Evolutionary conservation across 768 basidiomycete species (phyloP).

Genomic region (Clathrus columnatus): DNA sequence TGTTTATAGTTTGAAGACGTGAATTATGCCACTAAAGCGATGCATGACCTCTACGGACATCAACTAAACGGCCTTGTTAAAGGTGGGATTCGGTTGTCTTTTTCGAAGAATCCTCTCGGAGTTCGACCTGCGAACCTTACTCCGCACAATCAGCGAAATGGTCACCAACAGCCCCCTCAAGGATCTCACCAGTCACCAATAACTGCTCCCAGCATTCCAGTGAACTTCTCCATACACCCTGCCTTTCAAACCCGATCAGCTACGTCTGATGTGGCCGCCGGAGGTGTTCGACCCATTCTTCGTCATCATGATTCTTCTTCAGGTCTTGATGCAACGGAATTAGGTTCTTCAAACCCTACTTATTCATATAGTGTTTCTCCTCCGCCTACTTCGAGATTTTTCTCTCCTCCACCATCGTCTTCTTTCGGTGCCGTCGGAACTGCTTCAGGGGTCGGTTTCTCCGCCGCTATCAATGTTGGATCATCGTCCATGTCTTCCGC

Average conservation of each 20-base stretch:
- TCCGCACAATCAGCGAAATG: background rate
- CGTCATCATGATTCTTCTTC: background rate
- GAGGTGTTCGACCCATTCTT: background rate
- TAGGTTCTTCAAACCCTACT: slow-evolving; percentile 6
- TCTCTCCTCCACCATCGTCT: slow-evolving; percentile 24
- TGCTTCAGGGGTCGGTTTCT: background rate
- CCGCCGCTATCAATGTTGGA: background rate
- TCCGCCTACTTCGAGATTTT: slow-evolving; percentile 29
- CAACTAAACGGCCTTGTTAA: slow-evolving; percentile 89
- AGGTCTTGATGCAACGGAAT: background rate
- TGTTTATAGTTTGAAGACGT: slow-evolving; percentile 80
- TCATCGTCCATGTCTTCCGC: background rate
- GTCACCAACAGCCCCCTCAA: too few relatives aligned
- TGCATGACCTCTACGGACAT: slow-evolving; percentile 85
- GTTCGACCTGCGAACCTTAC: slow-evolving; percentile 61
- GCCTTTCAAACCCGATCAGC: background rate
- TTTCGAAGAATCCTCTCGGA: slow-evolving; percentile 97
- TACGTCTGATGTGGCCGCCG: background rate
- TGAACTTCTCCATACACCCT: slow-evolving; percentile 6
- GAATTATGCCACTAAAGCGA: slow-evolving; percentile 70
- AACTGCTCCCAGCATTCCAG: too few relatives aligned
- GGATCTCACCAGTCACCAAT: too few relatives aligned
- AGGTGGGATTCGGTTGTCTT: slow-evolving; percentile 93
- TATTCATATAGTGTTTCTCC: slow-evolving; percentile 27
- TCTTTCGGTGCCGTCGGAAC: background rate